Conservation (phyloP, 2,329 filamentous ascomycete species). For the Colletotrichum sp. region DNA sequence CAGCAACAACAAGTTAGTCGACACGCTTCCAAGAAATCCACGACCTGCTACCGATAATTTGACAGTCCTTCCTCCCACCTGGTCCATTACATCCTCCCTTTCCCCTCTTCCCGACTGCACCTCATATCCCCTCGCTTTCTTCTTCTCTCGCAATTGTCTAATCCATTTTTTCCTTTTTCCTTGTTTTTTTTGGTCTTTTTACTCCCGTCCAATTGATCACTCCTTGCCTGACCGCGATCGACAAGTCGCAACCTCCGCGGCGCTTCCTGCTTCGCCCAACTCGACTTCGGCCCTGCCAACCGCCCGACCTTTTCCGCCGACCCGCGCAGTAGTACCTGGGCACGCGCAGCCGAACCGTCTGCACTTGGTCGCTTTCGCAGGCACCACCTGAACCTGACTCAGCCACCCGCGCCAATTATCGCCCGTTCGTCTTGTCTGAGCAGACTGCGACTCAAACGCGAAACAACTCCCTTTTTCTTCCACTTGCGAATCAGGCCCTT, state of each 20-base stretch:
- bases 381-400: slow-evolving; percentile 20
- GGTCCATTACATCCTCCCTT: neutral
- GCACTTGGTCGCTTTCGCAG: slow-evolving; percentile 1
- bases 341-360: neutral
- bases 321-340: slow-evolving; percentile 7
- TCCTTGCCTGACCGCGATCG: neutral
- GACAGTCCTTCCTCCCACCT: neutral
- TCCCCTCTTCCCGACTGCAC: neutral
- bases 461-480: neutral
- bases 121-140: slow-evolving; percentile 1
- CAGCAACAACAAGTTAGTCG: neutral
- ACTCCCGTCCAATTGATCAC: slow-evolving; percentile 2
- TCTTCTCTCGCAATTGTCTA: slow-evolving; percentile 35
- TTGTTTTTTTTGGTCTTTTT: neutral
- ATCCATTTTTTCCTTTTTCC: neutral
- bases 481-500: neutral
- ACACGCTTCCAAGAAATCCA: neutral
- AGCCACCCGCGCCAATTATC: slow-evolving; percentile 15
- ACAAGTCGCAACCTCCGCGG: neutral
- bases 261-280: neutral
- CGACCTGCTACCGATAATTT: neutral
- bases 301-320: slow-evolving; percentile 7
- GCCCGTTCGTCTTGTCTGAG: slow-evolving; percentile 14
- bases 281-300: slow-evolving; percentile 1
- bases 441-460: neutral